Evolutionary conservation across 176 grass and related monocot genomes (phyloP).

Genomic region (Eleusine indica): DNA sequence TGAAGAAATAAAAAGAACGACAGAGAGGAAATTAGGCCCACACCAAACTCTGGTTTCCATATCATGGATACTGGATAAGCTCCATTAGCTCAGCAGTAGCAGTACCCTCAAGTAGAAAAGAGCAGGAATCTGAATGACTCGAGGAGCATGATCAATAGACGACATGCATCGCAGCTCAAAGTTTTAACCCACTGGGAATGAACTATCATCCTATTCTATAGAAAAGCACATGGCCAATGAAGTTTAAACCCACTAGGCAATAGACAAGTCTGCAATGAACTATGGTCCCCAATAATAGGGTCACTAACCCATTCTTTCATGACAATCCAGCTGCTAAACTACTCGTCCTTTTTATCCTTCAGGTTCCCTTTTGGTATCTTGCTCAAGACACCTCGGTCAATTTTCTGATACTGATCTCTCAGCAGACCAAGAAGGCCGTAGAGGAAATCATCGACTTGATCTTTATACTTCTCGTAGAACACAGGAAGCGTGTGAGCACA

Average conservation of each 20-base stretch:
- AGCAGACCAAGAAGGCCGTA: slow-evolving; percentile 55
- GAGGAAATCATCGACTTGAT: slow-evolving; percentile 80
- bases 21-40: too few species aligned
- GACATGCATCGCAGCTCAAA: slow-evolving; percentile 6
- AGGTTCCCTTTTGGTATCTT: slow-evolving; percentile 70
- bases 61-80: too few species aligned
- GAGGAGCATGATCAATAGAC: background rate
- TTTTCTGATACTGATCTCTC: slow-evolving; percentile 64
- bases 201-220: background rate
- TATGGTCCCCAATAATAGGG: background rate
- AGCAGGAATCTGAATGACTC: background rate
- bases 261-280: slow-evolving; percentile 12
- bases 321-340: slow-evolving; percentile 29
- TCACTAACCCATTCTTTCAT: slow-evolving; percentile 10
- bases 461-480: slow-evolving; percentile 95
- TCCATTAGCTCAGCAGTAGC: background rate
- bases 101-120: background rate
- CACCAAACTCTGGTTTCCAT: background rate
- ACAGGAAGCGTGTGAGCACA: slow-evolving; percentile 76
- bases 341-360: slow-evolving; percentile 75
- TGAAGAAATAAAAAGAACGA: background rate
- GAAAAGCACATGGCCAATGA: background rate
- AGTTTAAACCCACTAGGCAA: background rate
- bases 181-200: background rate
- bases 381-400: slow-evolving; percentile 65